A percentile compares a stretch with the other conserved stretches of the same genome.
These are phyloP conservation scores for Vigna angularis DNA, from an alignment of 306 rosid genomes.

Conservation along the genomic window DNA sequence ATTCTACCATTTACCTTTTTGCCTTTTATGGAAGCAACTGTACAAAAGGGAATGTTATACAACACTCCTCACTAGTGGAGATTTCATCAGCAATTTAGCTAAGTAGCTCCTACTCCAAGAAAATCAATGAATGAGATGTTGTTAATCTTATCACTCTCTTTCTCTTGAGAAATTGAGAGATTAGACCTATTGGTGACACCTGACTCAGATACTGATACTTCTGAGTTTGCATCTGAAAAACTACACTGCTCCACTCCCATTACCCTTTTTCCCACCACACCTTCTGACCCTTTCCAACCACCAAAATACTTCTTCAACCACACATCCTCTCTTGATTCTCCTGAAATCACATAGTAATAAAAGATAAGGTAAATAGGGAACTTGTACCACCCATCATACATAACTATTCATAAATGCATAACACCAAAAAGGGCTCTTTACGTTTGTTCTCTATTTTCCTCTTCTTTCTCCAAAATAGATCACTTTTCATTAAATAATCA, in stretches of 20 bases:
- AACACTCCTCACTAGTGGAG: conserved; percentile 39
- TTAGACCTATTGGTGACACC: conserved; percentile 59
- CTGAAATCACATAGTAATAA: conserved; percentile 34
- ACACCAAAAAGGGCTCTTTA: too few species aligned
- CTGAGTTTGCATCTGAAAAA: conserved; percentile 80
- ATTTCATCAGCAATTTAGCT: conserved; percentile 28
- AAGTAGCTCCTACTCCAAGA: conserved; percentile 84
- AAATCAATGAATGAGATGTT: conserved; percentile 78
- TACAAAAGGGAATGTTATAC: conserved; percentile 51
- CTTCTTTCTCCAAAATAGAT: too few species aligned
- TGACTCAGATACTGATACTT: conserved; percentile 75
- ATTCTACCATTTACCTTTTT: conserved; percentile 44
- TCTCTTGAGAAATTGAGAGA: conserved; percentile 54
- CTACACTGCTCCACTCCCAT: conserved; percentile 61
- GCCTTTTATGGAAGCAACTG: conserved; percentile 62
- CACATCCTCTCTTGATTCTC: conserved; percentile 36
- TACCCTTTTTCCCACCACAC: conserved; percentile 8
- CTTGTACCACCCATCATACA: background rate
- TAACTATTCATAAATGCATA: background rate
- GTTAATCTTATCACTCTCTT: conserved; percentile 47
- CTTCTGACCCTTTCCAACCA: conserved; percentile 22
- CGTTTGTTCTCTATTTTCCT: too few species aligned
- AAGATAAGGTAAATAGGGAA: background rate
- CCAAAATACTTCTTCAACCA: conserved; percentile 43
- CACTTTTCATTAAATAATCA: too few species aligned